These are phyloP conservation scores for Climacium dendroides DNA, from an alignment of 225 moss, liverwort and hornwort genomes.

Conservation along the genomic window DNA sequence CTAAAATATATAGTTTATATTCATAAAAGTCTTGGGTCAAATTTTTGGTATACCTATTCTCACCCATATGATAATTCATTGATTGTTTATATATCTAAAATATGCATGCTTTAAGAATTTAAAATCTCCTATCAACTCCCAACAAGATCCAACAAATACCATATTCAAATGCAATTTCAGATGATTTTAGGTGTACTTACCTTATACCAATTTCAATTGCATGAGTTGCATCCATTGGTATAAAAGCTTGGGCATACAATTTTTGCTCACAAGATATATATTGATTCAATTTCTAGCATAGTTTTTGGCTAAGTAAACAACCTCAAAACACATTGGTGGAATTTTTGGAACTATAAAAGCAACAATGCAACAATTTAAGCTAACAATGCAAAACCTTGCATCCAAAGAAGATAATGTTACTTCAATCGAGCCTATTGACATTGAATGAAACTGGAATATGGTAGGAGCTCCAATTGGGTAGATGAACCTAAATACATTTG, in stretches of 20 bases:
- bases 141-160: not conserved
- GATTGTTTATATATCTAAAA: not conserved
- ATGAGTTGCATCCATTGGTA: not conserved
- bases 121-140: accelerated
- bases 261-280: not conserved
- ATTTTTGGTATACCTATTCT: not conserved
- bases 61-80: not conserved
- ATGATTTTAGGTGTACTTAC: too few relatives aligned
- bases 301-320: not conserved
- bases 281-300: not conserved
- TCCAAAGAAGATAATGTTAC: not conserved
- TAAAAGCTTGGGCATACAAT: not conserved
- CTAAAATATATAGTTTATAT: not conserved
- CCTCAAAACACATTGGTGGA: not conserved
- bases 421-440: too few relatives aligned
- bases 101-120: too few relatives aligned
- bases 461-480: too few relatives aligned
- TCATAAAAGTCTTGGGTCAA: not conserved
- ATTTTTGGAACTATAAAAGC: too few relatives aligned
- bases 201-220: accelerated
- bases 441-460: too few relatives aligned
- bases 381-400: not conserved
- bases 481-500: too few relatives aligned
- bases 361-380: too few relatives aligned
- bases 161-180: not conserved